Evolutionary conservation across 2,329 filamentous ascomycete species (phyloP).

Genomic region (Alternaria tenuissima): DNA sequence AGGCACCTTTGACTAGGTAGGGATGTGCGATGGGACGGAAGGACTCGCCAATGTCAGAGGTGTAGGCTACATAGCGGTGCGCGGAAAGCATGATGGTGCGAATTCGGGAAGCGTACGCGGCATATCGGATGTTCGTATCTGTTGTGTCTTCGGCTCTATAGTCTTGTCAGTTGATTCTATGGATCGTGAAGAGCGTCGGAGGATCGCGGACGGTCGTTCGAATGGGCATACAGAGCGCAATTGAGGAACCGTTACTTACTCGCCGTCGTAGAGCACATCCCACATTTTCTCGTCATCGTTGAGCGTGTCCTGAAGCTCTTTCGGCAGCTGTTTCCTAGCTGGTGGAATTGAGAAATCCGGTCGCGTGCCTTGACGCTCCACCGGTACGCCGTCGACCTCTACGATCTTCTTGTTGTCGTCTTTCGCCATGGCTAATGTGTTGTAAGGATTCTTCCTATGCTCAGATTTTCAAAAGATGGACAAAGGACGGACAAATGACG

Average conservation of each 20-base stretch:
- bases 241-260: constrained; percentile 63
- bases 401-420: constrained; percentile 38
- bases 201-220: background rate
- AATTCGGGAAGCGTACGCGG: constrained; percentile 85
- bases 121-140: constrained; percentile 86
- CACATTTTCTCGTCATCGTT: constrained; percentile 76
- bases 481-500: background rate
- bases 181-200: background rate
- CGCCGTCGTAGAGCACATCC: constrained; percentile 79
- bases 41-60: constrained; percentile 93
- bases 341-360: constrained; percentile 59
- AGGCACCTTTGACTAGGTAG: constrained; percentile 79
- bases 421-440: constrained; percentile 46
- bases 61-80: constrained; percentile 97
- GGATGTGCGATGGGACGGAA: constrained; percentile 94
- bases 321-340: constrained; percentile 62
- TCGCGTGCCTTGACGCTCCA: constrained; percentile 53
- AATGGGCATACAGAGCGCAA: background rate
- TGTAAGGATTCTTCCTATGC: background rate
- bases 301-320: constrained; percentile 63
- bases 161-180: background rate
- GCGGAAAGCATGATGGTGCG: constrained; percentile 88
- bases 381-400: constrained; percentile 50
- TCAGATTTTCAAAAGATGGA: background rate
- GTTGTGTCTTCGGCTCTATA: constrained; percentile 79